Conservation (phyloP, 2,329 filamentous ascomycete species). For the Diaporthe amygdali region DNA sequence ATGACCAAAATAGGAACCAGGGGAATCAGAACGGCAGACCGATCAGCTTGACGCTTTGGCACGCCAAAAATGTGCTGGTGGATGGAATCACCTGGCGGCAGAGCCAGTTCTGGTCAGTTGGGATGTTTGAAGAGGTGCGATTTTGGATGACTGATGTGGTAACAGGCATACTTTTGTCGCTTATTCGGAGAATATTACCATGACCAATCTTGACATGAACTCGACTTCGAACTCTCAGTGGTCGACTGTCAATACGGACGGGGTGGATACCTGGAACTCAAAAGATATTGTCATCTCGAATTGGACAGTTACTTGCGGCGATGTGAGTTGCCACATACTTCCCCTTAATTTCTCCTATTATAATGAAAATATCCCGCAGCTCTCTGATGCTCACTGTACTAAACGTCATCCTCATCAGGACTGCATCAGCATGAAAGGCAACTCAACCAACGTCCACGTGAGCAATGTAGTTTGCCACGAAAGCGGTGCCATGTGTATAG, state of each 20-base stretch:
- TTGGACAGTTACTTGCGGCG: constrained; percentile 48
- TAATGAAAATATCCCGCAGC: not conserved
- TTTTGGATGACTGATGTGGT: not conserved
- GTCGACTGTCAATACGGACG: constrained; percentile 55
- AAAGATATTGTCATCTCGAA: constrained; percentile 50
- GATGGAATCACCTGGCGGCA: constrained; percentile 51
- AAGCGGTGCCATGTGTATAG: constrained; percentile 42
- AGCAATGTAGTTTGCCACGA: constrained; percentile 45
- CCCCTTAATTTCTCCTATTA: not conserved
- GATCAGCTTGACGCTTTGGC: constrained; percentile 50
- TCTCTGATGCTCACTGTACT: not conserved
- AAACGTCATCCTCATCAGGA: constrained; percentile 32
- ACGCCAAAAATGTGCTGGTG: constrained; percentile 48
- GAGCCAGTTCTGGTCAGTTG: constrained; percentile 50
- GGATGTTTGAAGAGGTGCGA: too few species aligned
- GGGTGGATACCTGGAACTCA: constrained; percentile 56
- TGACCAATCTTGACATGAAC: constrained; percentile 59
- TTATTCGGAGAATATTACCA: constrained; percentile 53
- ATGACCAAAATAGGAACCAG: constrained; percentile 46
- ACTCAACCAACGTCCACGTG: constrained; percentile 44
- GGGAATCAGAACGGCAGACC: constrained; percentile 49
- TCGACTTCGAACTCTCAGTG: constrained; percentile 49
- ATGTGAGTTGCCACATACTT: constrained; percentile 33
- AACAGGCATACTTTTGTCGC: constrained; percentile 45
- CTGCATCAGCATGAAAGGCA: constrained; percentile 46